Evolutionary conservation across 148 eudicot genomes (phyloP).

Genomic region (Amaranthus palmeri): DNA sequence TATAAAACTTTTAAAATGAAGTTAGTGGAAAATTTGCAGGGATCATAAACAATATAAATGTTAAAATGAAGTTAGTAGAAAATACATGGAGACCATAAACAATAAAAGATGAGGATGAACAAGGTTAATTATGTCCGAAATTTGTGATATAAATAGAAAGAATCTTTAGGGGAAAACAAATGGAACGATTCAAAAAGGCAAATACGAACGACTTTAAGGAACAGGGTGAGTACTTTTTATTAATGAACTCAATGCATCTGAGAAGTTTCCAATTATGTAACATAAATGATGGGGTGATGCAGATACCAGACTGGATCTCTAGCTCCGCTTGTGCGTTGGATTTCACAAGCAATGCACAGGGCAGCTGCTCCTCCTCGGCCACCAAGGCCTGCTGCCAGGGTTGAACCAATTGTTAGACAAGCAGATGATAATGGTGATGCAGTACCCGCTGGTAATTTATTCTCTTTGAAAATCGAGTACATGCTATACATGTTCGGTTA

Average conservation of each 20-base stretch:
- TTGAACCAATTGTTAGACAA: slow-evolving; percentile 32
- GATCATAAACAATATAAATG: no score
- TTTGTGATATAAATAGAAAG: no score
- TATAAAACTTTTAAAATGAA: no score
- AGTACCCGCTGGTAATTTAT: slow-evolving; percentile 38
- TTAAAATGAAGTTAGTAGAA: no score
- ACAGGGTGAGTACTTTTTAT: no score
- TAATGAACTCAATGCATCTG: neutral
- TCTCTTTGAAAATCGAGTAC: neutral
- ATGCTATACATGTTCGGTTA: neutral
- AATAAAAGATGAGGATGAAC: no score
- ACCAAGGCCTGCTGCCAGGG: slow-evolving; percentile 69
- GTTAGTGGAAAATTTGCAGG: no score
- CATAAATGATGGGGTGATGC: slow-evolving; percentile 24
- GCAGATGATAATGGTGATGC: slow-evolving; percentile 40
- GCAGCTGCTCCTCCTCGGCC: slow-evolving; percentile 96
- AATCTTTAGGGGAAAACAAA: no score
- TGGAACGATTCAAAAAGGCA: no score
- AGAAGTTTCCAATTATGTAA: neutral
- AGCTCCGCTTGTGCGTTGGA: slow-evolving; percentile 83
- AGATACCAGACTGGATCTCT: slow-evolving; percentile 98
- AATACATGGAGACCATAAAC: no score
- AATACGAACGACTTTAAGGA: no score
- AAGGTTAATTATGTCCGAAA: no score
- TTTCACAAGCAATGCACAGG: slow-evolving; percentile 90